Evolutionary conservation across 208 protist genomes (phyloP).

Genomic region (Trichomonas tenax): DNA sequence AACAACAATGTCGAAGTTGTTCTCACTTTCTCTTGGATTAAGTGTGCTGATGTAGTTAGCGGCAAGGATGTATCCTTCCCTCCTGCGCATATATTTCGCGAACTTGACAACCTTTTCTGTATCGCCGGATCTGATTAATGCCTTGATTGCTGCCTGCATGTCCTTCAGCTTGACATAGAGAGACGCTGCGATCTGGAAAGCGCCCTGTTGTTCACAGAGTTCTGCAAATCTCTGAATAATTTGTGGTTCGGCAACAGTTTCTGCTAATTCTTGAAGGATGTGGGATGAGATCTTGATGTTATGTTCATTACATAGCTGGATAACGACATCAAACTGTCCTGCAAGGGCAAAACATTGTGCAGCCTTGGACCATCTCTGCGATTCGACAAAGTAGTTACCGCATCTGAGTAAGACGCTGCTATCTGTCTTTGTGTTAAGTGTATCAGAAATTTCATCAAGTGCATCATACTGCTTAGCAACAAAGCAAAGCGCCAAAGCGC

Average conservation of each 20-base stretch:
- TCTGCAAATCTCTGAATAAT: background rate
- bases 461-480: background rate
- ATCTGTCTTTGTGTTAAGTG: background rate
- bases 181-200: background rate
- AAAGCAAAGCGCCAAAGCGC: background rate
- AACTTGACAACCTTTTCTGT: background rate
- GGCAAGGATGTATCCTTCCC: background rate
- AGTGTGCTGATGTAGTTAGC: background rate
- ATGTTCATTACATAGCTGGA: background rate
- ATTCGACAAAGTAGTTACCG: background rate
- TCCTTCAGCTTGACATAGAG: background rate
- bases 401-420: background rate
- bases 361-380: background rate
- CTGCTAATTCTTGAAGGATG: background rate
- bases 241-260: background rate
- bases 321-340: background rate
- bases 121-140: background rate
- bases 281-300: background rate
- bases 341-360: background rate
- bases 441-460: background rate
- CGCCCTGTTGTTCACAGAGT: background rate
- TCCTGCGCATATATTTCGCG: background rate
- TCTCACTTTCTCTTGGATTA: background rate
- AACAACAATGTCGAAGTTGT: background rate
- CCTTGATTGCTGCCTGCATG: background rate